phyloP scores from a whole-genome alignment of 805 yeast species.

The Torulaspora franciscae region DNA sequence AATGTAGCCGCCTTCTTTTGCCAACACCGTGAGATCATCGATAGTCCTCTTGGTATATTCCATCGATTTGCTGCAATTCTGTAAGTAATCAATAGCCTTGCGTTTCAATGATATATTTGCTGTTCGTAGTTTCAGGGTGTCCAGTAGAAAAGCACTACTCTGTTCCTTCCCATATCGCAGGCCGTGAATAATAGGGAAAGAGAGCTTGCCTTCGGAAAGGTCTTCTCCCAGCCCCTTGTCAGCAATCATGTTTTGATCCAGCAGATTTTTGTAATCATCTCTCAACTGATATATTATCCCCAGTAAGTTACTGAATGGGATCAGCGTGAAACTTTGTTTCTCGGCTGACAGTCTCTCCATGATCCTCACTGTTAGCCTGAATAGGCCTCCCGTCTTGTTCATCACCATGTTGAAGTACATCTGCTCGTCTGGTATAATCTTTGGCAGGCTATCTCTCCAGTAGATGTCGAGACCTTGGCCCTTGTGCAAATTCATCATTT shows the following conservation, averaged over 20 bases:
- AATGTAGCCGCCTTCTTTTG: conserved; percentile 21
- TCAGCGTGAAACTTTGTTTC: conserved; percentile 32
- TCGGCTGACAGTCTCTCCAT: conserved; percentile 42
- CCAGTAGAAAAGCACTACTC: conserved; percentile 38
- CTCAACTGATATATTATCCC: conserved; percentile 82
- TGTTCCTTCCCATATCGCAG: conserved; percentile 38
- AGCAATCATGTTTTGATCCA: conserved; percentile 40
- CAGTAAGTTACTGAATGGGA: conserved; percentile 65
- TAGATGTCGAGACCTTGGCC: conserved; percentile 89
- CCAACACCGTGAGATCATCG: conserved; percentile 18
- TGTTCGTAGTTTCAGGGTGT: conserved; percentile 52
- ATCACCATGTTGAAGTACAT: conserved; percentile 77
- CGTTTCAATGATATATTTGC: conserved; percentile 45
- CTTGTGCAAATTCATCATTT: conserved; percentile 72
- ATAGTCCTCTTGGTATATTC: conserved; percentile 24
- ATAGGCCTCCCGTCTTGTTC: conserved; percentile 86
- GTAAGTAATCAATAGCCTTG: conserved; percentile 47
- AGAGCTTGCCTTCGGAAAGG: conserved; percentile 81
- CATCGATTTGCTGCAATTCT: conserved; percentile 31
- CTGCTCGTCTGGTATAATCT: conserved; percentile 49
- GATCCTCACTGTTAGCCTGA: conserved; percentile 65
- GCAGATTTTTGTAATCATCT: conserved; percentile 76
- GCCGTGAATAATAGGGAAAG: conserved; percentile 78
- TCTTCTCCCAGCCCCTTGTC: conserved; percentile 83
- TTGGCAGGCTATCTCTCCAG: conserved; percentile 65